Conservation (phyloP, 768 basidiomycete genomes). For the Suillus paluster region DNA sequence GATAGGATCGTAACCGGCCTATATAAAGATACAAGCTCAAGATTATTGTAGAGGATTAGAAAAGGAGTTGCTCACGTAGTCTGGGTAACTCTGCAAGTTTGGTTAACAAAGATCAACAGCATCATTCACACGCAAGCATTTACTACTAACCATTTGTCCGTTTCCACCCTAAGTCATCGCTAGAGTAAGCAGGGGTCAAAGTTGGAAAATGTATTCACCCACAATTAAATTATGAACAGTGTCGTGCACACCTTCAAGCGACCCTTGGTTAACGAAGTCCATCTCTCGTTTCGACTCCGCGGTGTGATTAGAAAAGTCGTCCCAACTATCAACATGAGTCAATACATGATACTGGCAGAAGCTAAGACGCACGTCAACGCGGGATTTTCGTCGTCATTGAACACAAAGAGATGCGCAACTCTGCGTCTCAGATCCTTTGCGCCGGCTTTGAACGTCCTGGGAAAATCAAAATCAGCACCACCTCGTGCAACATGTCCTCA, state of each 20-base stretch:
- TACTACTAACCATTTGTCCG: slow-evolving; percentile 28
- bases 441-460: slow-evolving; percentile 21
- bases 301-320: slow-evolving; percentile 32
- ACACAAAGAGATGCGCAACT: slow-evolving; percentile 26
- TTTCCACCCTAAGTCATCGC: slow-evolving; percentile 24
- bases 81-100: slow-evolving; percentile 18
- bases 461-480: background rate
- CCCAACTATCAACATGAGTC: slow-evolving; percentile 23
- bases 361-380: slow-evolving; percentile 14
- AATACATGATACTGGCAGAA: background rate
- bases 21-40: background rate
- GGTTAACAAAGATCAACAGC: slow-evolving; percentile 4
- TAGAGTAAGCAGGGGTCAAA: background rate
- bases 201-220: slow-evolving; percentile 5
- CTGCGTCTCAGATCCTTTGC: slow-evolving; percentile 17
- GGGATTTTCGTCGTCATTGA: slow-evolving; percentile 17
- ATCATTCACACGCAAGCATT: background rate
- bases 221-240: slow-evolving; percentile 23
- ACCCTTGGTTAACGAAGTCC: slow-evolving; percentile 16
- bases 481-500: background rate
- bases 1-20: slow-evolving; percentile 31
- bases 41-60: background rate
- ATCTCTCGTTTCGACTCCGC: slow-evolving; percentile 22
- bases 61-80: slow-evolving; percentile 23
- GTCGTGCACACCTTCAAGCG: slow-evolving; percentile 28